Evolutionary conservation across 495 filamentous ascomycete genomes (phyloP).

Genomic region (Hypoxylon cercidicola): DNA sequence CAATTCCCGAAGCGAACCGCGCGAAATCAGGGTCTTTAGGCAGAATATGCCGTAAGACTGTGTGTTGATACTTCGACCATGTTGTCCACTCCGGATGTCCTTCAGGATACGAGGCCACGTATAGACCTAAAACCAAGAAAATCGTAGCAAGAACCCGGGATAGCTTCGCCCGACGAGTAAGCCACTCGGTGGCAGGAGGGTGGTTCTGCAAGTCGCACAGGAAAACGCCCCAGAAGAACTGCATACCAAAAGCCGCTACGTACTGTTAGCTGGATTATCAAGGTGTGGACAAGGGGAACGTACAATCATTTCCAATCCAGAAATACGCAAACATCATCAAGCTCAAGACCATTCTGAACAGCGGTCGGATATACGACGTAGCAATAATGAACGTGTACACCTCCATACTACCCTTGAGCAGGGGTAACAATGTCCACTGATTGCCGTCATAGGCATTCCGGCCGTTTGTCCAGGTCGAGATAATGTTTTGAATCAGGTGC

Average conservation of each 20-base stretch:
- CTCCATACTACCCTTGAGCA: constrained; percentile 70
- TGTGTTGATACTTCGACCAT: constrained; percentile 66
- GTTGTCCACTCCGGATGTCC: constrained; percentile 64
- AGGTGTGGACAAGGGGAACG: constrained; percentile 24
- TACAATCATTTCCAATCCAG: constrained; percentile 61
- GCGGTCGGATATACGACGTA: constrained; percentile 65
- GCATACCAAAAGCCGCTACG: constrained; percentile 66
- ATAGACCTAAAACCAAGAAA: constrained; percentile 61
- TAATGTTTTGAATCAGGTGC: constrained; percentile 56
- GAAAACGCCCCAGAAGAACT: constrained; percentile 72
- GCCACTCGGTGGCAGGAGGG: constrained; percentile 60
- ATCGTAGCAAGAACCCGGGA: constrained; percentile 57
- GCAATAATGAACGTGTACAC: constrained; percentile 67
- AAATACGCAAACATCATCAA: constrained; percentile 64
- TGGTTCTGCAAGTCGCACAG: constrained; percentile 70
- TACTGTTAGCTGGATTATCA: constrained; percentile 1
- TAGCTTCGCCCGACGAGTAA: constrained; percentile 58
- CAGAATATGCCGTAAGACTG: constrained; percentile 62
- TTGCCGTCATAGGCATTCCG: constrained; percentile 71
- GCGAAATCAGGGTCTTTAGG: constrained; percentile 64
- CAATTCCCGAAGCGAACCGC: constrained; percentile 64
- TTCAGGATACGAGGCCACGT: constrained; percentile 70
- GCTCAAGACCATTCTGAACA: constrained; percentile 65
- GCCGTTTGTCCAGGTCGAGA: constrained; percentile 67
- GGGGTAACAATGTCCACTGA: constrained; percentile 72